These are phyloP conservation scores for Kalanchoe fedtschenkoi DNA, from an alignment of 164 flowering plant species.

Conservation along the genomic window DNA sequence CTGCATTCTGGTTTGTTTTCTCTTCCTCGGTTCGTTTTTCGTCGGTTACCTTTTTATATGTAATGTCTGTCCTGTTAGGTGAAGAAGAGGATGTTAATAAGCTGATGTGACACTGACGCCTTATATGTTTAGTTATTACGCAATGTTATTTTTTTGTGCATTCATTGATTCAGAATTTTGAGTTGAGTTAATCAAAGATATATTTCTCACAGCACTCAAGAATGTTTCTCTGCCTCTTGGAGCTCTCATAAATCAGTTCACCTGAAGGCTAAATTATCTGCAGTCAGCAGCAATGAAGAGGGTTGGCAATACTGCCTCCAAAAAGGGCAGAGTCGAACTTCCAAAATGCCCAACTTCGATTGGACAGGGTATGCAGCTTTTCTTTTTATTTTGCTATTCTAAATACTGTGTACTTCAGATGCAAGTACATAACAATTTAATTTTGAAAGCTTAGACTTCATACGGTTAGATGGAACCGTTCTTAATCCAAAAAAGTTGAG, in stretches of 20 bases:
- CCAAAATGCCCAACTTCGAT: constrained; percentile 71
- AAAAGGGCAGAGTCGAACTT: constrained; percentile 74
- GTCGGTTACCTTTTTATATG: not conserved
- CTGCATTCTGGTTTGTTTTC: constrained; percentile 81
- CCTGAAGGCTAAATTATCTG: constrained; percentile 47
- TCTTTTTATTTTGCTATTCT: not conserved
- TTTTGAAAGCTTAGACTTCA: not conserved
- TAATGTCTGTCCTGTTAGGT: not conserved
- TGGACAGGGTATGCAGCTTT: constrained; percentile 80
- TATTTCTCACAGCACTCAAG: constrained; percentile 58
- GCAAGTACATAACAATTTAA: not conserved
- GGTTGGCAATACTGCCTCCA: constrained; percentile 83
- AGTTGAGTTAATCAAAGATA: not conserved
- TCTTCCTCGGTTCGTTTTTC: not conserved
- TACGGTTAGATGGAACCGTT: not conserved
- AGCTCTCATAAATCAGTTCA: constrained; percentile 84
- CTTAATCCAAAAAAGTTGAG: not conserved
- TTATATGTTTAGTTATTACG: not conserved
- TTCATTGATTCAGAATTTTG: not conserved
- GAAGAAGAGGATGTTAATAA: not conserved
- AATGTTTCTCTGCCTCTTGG: constrained; percentile 96
- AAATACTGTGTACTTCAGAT: not conserved
- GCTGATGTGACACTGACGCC: too few relatives aligned
- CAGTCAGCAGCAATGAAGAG: constrained; percentile 26
- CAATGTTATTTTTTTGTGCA: not conserved